Evolutionary conservation across 2,329 filamentous ascomycete species (phyloP).

Genomic region (Diaporthe sp.): DNA sequence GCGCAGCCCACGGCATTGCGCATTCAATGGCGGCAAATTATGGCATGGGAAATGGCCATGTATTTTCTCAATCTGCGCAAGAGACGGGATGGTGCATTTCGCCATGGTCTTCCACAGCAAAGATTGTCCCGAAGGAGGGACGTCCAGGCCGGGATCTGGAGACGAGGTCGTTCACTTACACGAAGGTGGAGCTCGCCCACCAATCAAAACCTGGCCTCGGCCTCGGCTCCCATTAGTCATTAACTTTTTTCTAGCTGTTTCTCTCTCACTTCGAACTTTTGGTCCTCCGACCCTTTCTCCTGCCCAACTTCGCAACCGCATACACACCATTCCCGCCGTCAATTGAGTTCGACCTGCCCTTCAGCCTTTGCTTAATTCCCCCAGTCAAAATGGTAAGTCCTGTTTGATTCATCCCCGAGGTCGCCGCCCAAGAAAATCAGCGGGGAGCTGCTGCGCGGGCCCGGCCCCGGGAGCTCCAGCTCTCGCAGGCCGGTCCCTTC

Average conservation of each 20-base stretch:
- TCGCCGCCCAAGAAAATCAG: background rate
- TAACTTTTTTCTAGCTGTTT: constrained; percentile 42
- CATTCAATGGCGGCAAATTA: background rate
- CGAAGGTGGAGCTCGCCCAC: constrained; percentile 14
- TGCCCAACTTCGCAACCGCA: constrained; percentile 11
- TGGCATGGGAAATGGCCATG: no score
- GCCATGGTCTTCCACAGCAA: background rate
- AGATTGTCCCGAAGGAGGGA: background rate
- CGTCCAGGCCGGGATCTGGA: background rate
- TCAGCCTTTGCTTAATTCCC: background rate
- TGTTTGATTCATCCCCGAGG: background rate
- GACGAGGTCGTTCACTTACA: constrained; percentile 35
- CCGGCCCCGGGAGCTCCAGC: constrained; percentile 17
- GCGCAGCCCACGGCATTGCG: background rate
- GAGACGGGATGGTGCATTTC: no score
- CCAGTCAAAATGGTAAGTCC: constrained; percentile 30
- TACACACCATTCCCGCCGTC: constrained; percentile 6
- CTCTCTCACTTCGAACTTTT: constrained; percentile 35
- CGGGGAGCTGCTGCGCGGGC: background rate
- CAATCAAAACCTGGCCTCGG: constrained; percentile 21
- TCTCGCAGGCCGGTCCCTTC: background rate
- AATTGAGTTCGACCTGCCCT: constrained; percentile 1
- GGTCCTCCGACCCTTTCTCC: background rate
- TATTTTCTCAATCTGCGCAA: background rate
- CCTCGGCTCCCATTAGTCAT: constrained; percentile 40